Evolutionary conservation across 805 yeast species (phyloP).

Genomic region (Hanseniaspora guilliermondii): DNA sequence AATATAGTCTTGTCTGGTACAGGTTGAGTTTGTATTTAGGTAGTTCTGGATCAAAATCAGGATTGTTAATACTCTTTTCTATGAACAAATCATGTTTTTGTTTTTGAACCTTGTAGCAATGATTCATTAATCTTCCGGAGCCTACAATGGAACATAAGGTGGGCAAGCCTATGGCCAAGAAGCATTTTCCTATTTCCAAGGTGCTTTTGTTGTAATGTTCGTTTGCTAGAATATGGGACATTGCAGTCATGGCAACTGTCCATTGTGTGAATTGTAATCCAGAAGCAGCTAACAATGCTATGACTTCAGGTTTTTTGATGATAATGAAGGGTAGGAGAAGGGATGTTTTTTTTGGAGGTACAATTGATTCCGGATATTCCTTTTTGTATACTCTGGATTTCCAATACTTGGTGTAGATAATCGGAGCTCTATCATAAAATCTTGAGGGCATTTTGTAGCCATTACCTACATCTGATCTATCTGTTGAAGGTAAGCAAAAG

Average conservation of each 20-base stretch:
- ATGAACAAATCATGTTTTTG: conserved; percentile 20
- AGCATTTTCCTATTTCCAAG: conserved; percentile 55
- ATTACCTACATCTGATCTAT: conserved; percentile 60
- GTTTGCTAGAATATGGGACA: conserved; percentile 41
- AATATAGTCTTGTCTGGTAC: conserved; percentile 42
- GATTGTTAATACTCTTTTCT: conserved; percentile 18
- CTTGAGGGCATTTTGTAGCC: conserved; percentile 46
- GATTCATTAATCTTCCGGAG: conserved; percentile 47
- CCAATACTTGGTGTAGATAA: conserved; percentile 24
- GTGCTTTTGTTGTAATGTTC: conserved; percentile 39
- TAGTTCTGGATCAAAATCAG: conserved; percentile 18
- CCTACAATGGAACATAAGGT: conserved; percentile 48
- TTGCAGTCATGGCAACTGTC: conserved; percentile 56
- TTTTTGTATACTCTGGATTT: conserved; percentile 17
- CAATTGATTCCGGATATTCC: conserved; percentile 26
- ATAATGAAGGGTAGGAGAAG: conserved; percentile 34
- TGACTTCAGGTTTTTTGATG: conserved; percentile 33
- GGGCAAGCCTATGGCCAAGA: conserved; percentile 61
- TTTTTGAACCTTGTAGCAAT: conserved; percentile 25
- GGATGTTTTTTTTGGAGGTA: conserved; percentile 20
- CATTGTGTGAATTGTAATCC: conserved; percentile 57
- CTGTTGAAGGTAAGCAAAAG: conserved; percentile 59
- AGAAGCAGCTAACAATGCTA: conserved; percentile 40
- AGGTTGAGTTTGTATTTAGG: conserved; percentile 37
- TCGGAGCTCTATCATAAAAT: conserved; percentile 35